Percentiles rank a stretch among this genome's conserved stretches.
phyloP scores from a whole-genome alignment of 1,284 basidiomycete genomes.

The Moniliella sp. region DNA sequence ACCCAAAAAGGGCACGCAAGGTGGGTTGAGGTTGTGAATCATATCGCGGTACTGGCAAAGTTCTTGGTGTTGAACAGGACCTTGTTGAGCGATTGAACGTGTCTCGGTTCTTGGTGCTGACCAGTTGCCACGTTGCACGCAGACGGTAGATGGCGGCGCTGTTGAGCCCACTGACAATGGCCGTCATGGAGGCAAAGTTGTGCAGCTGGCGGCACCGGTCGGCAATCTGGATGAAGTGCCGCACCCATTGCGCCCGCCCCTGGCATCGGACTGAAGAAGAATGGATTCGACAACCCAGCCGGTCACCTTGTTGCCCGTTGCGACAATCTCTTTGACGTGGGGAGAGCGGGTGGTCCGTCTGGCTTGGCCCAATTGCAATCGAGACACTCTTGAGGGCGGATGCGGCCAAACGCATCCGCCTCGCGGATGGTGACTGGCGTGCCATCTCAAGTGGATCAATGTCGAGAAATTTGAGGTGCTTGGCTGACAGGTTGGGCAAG shows the following conservation, averaged over 20 bases:
- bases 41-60: conserved; percentile 69
- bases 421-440: conserved; percentile 77
- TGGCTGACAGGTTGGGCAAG: too few species aligned
- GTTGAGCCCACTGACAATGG: conserved; percentile 81
- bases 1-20: conserved; percentile 94
- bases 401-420: conserved; percentile 62
- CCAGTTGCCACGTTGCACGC: conserved; percentile 83
- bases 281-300: conserved; percentile 86
- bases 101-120: conserved; percentile 42
- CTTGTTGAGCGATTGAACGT: conserved; percentile 49
- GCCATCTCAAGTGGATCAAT: conserved; percentile 77
- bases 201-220: conserved; percentile 71
- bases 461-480: conserved; percentile 52
- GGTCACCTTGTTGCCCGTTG: too few species aligned
- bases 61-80: conserved; percentile 75
- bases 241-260: conserved; percentile 59
- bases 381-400: conserved; percentile 63
- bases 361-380: conserved; percentile 36
- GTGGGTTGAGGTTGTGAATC: conserved; percentile 64
- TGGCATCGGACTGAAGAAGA: conserved; percentile 60
- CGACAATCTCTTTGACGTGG: conserved; percentile 51
- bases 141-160: conserved; percentile 76
- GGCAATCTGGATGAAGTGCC: conserved; percentile 77
- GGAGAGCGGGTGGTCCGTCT: conserved; percentile 38
- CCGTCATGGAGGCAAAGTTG: conserved; percentile 88